phyloP scores from a whole-genome alignment of 352 stramenopile species.

The Globisporangium camurandrum region DNA sequence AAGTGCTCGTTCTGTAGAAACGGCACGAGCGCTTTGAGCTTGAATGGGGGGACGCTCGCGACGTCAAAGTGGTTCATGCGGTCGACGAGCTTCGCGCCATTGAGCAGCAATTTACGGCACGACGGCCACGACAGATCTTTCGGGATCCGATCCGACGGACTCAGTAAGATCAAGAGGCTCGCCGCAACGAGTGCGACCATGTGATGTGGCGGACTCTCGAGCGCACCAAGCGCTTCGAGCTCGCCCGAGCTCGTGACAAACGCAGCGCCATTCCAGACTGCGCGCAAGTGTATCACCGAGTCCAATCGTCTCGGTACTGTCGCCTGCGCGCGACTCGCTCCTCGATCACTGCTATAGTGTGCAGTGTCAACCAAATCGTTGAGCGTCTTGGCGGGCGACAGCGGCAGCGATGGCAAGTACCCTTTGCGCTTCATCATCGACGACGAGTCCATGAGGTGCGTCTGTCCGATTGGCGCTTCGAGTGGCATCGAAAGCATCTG shows the following conservation, averaged over 20 bases:
- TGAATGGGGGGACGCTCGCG: slow-evolving; percentile 40
- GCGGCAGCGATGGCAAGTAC: slow-evolving; percentile 43
- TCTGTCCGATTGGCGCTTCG: slow-evolving; percentile 37
- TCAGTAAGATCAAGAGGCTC: slow-evolving; percentile 66
- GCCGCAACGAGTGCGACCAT: slow-evolving; percentile 53
- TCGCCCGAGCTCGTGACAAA: slow-evolving; percentile 36
- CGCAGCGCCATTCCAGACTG: slow-evolving; percentile 25
- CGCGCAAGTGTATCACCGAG: slow-evolving; percentile 10
- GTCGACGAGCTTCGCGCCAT: slow-evolving; percentile 41
- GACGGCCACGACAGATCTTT: slow-evolving; percentile 68
- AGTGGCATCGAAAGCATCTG: slow-evolving; percentile 62
- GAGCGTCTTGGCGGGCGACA: slow-evolving; percentile 55
- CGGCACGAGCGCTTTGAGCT: slow-evolving; percentile 63
- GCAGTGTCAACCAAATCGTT: slow-evolving; percentile 49
- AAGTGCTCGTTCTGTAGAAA: slow-evolving; percentile 74
- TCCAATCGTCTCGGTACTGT: slow-evolving; percentile 1
- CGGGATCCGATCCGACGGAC: slow-evolving; percentile 53
- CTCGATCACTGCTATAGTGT: slow-evolving; percentile 10
- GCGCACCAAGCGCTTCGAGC: slow-evolving; percentile 37
- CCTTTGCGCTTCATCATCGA: slow-evolving; percentile 71
- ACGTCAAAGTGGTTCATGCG: slow-evolving; percentile 35
- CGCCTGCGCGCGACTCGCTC: slow-evolving; percentile 6
- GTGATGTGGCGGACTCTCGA: slow-evolving; percentile 38
- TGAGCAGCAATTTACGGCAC: slow-evolving; percentile 51
- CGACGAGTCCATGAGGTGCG: slow-evolving; percentile 64